phyloP scores from a whole-genome alignment of 176 grass and related monocot species.

The Elaeis guineensis region DNA sequence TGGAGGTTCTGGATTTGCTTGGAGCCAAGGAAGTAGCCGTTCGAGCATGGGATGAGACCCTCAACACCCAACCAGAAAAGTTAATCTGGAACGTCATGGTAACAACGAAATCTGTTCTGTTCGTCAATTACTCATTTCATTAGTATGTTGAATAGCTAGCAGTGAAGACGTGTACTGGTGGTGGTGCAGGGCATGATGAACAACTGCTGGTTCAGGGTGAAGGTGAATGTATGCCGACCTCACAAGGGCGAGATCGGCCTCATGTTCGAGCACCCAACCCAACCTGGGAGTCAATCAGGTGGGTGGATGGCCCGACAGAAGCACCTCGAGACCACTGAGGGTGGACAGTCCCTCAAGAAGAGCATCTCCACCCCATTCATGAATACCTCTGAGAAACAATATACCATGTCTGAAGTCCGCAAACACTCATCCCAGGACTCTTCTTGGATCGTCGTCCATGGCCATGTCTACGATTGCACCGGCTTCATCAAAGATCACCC shows the following conservation, averaged over 20 bases:
- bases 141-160: conserved; percentile 1
- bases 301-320: conserved; percentile 70
- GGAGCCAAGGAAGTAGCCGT: conserved; percentile 70
- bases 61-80: conserved; percentile 69
- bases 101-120: neutral
- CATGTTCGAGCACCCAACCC: conserved; percentile 65
- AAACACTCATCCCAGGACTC: conserved; percentile 48
- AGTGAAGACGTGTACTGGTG: neutral
- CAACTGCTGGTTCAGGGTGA: conserved; percentile 90
- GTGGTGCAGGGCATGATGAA: conserved; percentile 85
- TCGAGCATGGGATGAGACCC: conserved; percentile 77
- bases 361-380: conserved; percentile 55
- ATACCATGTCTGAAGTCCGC: conserved; percentile 52
- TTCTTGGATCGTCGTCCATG: conserved; percentile 78
- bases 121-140: no score
- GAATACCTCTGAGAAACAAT: conserved; percentile 19
- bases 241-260: conserved; percentile 53
- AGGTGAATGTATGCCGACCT: conserved; percentile 46
- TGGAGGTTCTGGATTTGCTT: conserved; percentile 63
- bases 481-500: conserved; percentile 83
- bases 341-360: conserved; percentile 38
- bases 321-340: conserved; percentile 28
- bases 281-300: conserved; percentile 55
- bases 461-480: conserved; percentile 78
- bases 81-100: conserved; percentile 93